Conservation (phyloP, 495 filamentous ascomycete genomes). For the Neurospora terricola region DNA sequence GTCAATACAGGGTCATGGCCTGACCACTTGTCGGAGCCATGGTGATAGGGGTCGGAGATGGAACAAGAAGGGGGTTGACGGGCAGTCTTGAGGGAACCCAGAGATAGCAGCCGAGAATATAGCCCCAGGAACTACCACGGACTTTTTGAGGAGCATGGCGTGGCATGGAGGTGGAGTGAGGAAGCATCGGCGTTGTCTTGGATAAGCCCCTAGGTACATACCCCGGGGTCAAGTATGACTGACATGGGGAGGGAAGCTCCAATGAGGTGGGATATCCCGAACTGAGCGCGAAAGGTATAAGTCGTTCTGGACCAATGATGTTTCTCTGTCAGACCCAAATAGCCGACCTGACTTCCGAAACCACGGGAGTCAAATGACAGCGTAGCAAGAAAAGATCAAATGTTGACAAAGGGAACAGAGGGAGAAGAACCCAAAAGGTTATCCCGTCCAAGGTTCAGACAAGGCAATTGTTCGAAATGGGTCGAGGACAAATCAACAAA, state of each 20-base stretch:
- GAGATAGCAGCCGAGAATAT: neutral
- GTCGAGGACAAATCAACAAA: neutral
- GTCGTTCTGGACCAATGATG: neutral
- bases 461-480: neutral
- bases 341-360: neutral
- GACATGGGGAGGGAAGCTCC: neutral
- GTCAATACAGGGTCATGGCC: neutral
- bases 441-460: neutral
- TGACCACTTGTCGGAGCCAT: neutral
- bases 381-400: neutral
- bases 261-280: neutral
- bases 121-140: neutral
- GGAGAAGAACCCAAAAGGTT: neutral
- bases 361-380: neutral
- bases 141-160: neutral
- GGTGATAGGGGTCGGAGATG: neutral
- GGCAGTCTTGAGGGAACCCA: neutral
- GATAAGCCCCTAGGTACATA: neutral
- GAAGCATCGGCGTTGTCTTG: neutral
- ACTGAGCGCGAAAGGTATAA: neutral
- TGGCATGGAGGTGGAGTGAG: neutral
- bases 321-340: neutral
- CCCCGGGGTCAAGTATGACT: neutral
- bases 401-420: too few species aligned
- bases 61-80: neutral